phyloP scores from a whole-genome alignment of 2,329 filamentous ascomycete genomes.

The Colletotrichum sidae region DNA sequence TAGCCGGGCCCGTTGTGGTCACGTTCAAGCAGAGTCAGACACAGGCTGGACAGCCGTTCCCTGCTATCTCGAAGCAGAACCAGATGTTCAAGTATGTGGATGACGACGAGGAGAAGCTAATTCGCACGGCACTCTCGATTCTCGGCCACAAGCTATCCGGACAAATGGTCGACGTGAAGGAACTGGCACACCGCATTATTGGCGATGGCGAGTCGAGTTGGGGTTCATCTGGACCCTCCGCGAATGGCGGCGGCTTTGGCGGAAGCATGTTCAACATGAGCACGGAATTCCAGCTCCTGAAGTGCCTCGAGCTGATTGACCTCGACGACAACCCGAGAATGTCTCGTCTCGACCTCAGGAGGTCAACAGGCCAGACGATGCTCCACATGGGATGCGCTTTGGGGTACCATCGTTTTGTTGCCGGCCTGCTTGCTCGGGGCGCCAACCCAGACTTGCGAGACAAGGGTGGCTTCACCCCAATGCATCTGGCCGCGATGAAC shows the following conservation, averaged over 20 bases:
- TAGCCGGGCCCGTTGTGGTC: slow-evolving; percentile 77
- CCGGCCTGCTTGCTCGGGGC: slow-evolving; percentile 81
- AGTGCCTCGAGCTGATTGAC: slow-evolving; percentile 82
- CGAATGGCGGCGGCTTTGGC: slow-evolving; percentile 51
- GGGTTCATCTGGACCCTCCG: slow-evolving; percentile 53
- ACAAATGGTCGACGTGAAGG: slow-evolving; percentile 69
- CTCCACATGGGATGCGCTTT: slow-evolving; percentile 82
- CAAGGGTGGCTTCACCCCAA: slow-evolving; percentile 82
- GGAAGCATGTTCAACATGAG: slow-evolving; percentile 58
- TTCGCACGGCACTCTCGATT: slow-evolving; percentile 75
- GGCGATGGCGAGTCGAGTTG: slow-evolving; percentile 59
- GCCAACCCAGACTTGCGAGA: slow-evolving; percentile 81
- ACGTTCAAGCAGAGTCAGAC: slow-evolving; percentile 70
- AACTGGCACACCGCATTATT: slow-evolving; percentile 72
- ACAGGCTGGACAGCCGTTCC: slow-evolving; percentile 48
- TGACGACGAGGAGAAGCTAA: slow-evolving; percentile 75
- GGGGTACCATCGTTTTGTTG: slow-evolving; percentile 80
- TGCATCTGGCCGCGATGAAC: slow-evolving; percentile 85
- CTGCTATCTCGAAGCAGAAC: slow-evolving; percentile 52
- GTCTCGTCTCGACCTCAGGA: slow-evolving; percentile 74
- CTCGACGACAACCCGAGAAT: slow-evolving; percentile 78
- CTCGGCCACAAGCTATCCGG: slow-evolving; percentile 74
- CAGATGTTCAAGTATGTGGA: slow-evolving; percentile 79
- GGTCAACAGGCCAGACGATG: slow-evolving; percentile 80
- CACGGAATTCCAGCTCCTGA: slow-evolving; percentile 74